phyloP scores from a whole-genome alignment of 192 early-diverging fungal genomes.

The Rhizoclosmatium sp. region DNA sequence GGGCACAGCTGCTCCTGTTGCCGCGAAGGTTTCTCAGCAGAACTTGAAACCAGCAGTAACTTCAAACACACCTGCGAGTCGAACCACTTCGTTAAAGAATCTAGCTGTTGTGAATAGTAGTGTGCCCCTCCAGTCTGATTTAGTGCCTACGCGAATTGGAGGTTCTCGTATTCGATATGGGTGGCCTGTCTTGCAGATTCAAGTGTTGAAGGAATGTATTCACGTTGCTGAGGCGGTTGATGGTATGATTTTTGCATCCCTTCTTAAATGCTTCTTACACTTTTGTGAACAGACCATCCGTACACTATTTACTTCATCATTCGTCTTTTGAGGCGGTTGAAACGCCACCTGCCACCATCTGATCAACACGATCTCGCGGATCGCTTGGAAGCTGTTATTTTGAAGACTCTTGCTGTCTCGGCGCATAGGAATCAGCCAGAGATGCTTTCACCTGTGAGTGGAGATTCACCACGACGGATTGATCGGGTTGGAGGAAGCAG shows the following conservation, averaged over 20 bases:
- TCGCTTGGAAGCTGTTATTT: conserved; percentile 55
- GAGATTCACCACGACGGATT: neutral
- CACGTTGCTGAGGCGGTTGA: conserved; percentile 71
- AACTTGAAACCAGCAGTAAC: neutral
- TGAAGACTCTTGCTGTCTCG: conserved; percentile 27
- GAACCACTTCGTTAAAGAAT: conserved; percentile 15
- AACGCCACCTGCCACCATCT: conserved; percentile 63
- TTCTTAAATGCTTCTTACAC: neutral
- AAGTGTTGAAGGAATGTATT: conserved; percentile 78
- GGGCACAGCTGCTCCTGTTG: neutral
- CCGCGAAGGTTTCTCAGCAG: neutral
- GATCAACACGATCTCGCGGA: conserved; percentile 74
- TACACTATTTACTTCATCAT: conserved; percentile 70
- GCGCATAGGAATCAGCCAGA: neutral
- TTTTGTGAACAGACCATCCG: conserved; percentile 58
- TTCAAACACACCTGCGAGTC: neutral
- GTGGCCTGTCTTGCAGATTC: conserved; percentile 83
- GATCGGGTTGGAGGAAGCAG: neutral
- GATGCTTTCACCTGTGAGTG: neutral
- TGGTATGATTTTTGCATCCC: conserved; percentile 46
- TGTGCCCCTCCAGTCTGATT: neutral
- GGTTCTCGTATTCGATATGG: conserved; percentile 56
- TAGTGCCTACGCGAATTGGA: neutral
- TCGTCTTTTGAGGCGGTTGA: conserved; percentile 70
- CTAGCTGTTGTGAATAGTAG: neutral